Conservation (phyloP, 208 protist genomes). For the Leptomonas pyrrhocoris region DNA sequence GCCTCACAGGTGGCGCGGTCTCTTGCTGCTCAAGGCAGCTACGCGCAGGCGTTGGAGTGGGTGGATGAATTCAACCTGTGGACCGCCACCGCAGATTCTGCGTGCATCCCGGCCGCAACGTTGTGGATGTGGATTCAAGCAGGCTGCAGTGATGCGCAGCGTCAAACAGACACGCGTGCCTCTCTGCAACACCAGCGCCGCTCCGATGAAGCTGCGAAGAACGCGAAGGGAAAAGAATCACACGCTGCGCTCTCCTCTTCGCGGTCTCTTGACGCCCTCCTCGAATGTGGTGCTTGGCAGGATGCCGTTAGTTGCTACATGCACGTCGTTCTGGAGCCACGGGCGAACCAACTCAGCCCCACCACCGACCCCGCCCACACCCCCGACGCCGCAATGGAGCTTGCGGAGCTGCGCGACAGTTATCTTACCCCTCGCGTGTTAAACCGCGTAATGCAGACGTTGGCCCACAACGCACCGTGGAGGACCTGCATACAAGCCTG, state of each 20-base stretch:
- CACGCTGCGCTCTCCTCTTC: background rate
- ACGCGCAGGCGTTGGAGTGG: slow-evolving; percentile 21
- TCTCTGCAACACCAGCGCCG: slow-evolving; percentile 4
- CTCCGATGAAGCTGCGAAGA: background rate
- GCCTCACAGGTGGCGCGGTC: slow-evolving; percentile 16
- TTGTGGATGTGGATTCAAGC: slow-evolving; percentile 22
- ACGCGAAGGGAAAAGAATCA: background rate
- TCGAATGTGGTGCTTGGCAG: slow-evolving; percentile 34
- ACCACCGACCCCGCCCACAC: background rate
- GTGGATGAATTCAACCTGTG: slow-evolving; percentile 15
- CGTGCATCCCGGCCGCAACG: background rate
- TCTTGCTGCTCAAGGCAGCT: slow-evolving; percentile 11
- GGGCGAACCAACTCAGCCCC: background rate
- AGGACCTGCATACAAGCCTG: slow-evolving; percentile 34
- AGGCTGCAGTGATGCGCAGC: background rate
- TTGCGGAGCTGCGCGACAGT: slow-evolving; percentile 22
- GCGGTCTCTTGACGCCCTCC: slow-evolving; percentile 13
- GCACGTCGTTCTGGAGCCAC: background rate
- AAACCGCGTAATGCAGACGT: slow-evolving; percentile 22
- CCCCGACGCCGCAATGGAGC: slow-evolving; percentile 13
- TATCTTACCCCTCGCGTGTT: slow-evolving; percentile 20
- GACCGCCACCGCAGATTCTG: background rate
- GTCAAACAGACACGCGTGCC: slow-evolving; percentile 8
- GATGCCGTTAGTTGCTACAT: slow-evolving; percentile 23
- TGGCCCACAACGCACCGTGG: slow-evolving; percentile 34